Conservation (phyloP, 306 rosid genomes). For the Begonia loranthoides region DNA sequence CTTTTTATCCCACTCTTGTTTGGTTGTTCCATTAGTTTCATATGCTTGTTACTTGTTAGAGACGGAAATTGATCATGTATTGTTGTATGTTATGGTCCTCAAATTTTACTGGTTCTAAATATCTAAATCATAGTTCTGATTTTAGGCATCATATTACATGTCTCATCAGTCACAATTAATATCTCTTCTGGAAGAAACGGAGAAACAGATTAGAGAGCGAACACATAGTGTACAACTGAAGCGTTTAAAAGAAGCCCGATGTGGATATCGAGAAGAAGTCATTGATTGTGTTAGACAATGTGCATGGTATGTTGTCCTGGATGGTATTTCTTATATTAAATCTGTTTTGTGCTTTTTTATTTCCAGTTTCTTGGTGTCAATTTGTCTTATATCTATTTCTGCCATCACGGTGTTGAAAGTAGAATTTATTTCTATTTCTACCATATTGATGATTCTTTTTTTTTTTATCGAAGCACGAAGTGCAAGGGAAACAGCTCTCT, state of each 20-base stretch:
- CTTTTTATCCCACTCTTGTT: too few relatives aligned
- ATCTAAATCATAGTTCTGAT: not conserved
- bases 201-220: slow-evolving; percentile 73
- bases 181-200: slow-evolving; percentile 68
- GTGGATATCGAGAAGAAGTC: slow-evolving; percentile 64
- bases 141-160: slow-evolving; percentile 75
- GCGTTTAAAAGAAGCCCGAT: slow-evolving; percentile 79
- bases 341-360: slow-evolving; percentile 1
- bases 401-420: too few relatives aligned
- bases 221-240: slow-evolving; percentile 42
- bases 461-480: too few relatives aligned
- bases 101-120: not conserved
- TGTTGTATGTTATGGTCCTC: too few relatives aligned
- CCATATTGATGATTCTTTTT: too few relatives aligned
- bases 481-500: too few relatives aligned
- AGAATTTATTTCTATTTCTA: too few relatives aligned
- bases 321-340: slow-evolving; percentile 10
- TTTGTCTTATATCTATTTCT: too few relatives aligned
- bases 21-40: too few relatives aligned
- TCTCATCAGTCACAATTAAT: slow-evolving; percentile 61
- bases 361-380: not conserved
- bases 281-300: slow-evolving; percentile 52
- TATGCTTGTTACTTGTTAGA: too few relatives aligned
- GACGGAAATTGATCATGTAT: too few relatives aligned
- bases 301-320: slow-evolving; percentile 43